Conservation (phyloP, 2,329 filamentous ascomycete species). For the Erysiphe pulchra region DNA sequence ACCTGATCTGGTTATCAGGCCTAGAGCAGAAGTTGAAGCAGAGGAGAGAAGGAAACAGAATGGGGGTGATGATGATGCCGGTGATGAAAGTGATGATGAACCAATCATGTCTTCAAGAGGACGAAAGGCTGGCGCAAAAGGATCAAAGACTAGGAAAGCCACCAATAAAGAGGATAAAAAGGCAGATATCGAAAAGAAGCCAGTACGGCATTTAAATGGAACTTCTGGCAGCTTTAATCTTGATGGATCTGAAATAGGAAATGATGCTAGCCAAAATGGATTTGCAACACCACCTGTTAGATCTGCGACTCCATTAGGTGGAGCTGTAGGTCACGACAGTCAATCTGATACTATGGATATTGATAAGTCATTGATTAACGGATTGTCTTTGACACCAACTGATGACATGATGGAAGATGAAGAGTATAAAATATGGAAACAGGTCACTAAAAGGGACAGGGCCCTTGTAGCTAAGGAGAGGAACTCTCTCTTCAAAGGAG, state of each 20-base stretch:
- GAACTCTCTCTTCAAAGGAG: slow-evolving; percentile 61
- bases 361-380: slow-evolving; percentile 47
- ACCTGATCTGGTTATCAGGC: slow-evolving; percentile 70
- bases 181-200: slow-evolving; percentile 50
- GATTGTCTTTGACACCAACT: slow-evolving; percentile 33
- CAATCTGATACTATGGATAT: slow-evolving; percentile 72
- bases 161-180: slow-evolving; percentile 57
- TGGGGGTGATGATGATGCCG: slow-evolving; percentile 57
- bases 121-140: slow-evolving; percentile 59
- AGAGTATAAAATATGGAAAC: slow-evolving; percentile 96
- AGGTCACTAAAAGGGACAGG: slow-evolving; percentile 90
- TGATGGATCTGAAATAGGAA: slow-evolving; percentile 47
- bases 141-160: slow-evolving; percentile 45
- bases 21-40: slow-evolving; percentile 81
- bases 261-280: slow-evolving; percentile 59
- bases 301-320: slow-evolving; percentile 52
- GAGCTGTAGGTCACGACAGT: slow-evolving; percentile 38
- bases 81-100: slow-evolving; percentile 85
- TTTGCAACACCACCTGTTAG: slow-evolving; percentile 60
- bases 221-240: slow-evolving; percentile 29
- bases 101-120: slow-evolving; percentile 96
- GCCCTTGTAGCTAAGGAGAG: slow-evolving; percentile 68
- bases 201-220: slow-evolving; percentile 39
- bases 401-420: slow-evolving; percentile 74
- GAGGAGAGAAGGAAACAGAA: slow-evolving; percentile 68